These are phyloP conservation scores for Starmerella vaccinii DNA, from an alignment of 805 yeast species.

Conservation along the genomic window DNA sequence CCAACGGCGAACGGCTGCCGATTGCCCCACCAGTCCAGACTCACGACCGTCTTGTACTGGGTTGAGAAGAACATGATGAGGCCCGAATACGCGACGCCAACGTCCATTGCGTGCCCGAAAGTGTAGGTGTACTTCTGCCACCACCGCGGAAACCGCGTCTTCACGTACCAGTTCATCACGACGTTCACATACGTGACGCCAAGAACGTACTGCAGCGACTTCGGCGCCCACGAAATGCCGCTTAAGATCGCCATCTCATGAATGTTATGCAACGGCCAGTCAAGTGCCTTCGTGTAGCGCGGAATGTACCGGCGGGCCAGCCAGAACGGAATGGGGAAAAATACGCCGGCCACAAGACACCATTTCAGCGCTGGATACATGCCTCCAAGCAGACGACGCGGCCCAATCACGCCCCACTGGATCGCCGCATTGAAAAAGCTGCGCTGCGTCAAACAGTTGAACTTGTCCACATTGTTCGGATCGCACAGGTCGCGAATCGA, in stretches of 20 bases:
- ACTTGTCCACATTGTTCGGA: slow-evolving; percentile 34
- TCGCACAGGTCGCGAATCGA: slow-evolving; percentile 37
- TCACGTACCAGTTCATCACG: slow-evolving; percentile 39
- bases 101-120: slow-evolving; percentile 41
- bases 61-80: slow-evolving; percentile 38
- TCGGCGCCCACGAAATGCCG: slow-evolving; percentile 36
- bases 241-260: slow-evolving; percentile 22
- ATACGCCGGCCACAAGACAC: slow-evolving; percentile 51
- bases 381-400: slow-evolving; percentile 40
- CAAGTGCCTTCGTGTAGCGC: slow-evolving; percentile 15
- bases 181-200: slow-evolving; percentile 36
- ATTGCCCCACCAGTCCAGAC: slow-evolving; percentile 46
- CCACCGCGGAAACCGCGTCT: slow-evolving; percentile 38
- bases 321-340: slow-evolving; percentile 23
- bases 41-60: slow-evolving; percentile 28
- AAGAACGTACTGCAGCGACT: slow-evolving; percentile 37
- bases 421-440: slow-evolving; percentile 43
- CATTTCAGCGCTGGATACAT: slow-evolving; percentile 53
- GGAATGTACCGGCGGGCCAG: slow-evolving; percentile 17
- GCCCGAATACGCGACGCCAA: slow-evolving; percentile 44
- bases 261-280: slow-evolving; percentile 15
- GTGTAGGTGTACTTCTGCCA: slow-evolving; percentile 47
- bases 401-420: slow-evolving; percentile 54
- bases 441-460: slow-evolving; percentile 35
- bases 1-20: slow-evolving; percentile 11